Conservation (phyloP, 768 basidiomycete genomes). For the Tulasnella calospora region DNA sequence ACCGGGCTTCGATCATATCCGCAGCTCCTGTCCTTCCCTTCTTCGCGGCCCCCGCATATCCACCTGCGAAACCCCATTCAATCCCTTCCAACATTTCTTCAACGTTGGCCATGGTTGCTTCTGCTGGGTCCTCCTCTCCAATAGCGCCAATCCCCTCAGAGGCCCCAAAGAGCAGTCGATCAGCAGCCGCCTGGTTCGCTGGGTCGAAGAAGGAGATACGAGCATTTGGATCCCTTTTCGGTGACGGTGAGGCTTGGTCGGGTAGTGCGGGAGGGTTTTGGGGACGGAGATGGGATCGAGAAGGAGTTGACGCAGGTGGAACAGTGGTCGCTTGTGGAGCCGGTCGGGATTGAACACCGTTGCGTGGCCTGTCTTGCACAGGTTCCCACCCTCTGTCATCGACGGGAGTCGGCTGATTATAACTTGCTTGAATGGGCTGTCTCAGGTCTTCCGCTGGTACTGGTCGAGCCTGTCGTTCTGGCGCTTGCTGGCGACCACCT, state of each 20-base stretch:
- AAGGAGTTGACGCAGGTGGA: not conserved
- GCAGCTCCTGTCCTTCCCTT: slow-evolving; percentile 57
- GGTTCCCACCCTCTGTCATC: slow-evolving; percentile 12
- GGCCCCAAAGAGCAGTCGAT: slow-evolving; percentile 56
- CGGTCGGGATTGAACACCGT: slow-evolving; percentile 7
- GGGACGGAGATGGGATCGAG: not conserved
- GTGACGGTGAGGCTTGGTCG: slow-evolving; percentile 25
- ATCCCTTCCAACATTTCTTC: slow-evolving; percentile 99
- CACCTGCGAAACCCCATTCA: slow-evolving; percentile 64
- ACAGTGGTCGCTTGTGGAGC: not conserved
- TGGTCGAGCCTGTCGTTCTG: not conserved
- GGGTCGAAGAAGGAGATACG: slow-evolving; percentile 81
- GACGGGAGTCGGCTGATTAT: not conserved
- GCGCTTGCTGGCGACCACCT: not conserved
- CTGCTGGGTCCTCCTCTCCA: slow-evolving; percentile 60
- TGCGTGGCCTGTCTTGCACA: not conserved
- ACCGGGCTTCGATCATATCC: slow-evolving; percentile 84
- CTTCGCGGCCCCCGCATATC: slow-evolving; percentile 34
- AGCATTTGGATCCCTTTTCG: slow-evolving; percentile 55
- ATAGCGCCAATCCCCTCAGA: slow-evolving; percentile 33
- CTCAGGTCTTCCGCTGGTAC: not conserved
- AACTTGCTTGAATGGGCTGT: not conserved
- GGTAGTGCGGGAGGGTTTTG: slow-evolving; percentile 22
- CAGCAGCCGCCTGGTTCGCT: slow-evolving; percentile 64
- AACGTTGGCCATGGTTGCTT: slow-evolving; percentile 82